Conservation (phyloP, 2,329 filamentous ascomycete species). For the Epichloe elymi region DNA sequence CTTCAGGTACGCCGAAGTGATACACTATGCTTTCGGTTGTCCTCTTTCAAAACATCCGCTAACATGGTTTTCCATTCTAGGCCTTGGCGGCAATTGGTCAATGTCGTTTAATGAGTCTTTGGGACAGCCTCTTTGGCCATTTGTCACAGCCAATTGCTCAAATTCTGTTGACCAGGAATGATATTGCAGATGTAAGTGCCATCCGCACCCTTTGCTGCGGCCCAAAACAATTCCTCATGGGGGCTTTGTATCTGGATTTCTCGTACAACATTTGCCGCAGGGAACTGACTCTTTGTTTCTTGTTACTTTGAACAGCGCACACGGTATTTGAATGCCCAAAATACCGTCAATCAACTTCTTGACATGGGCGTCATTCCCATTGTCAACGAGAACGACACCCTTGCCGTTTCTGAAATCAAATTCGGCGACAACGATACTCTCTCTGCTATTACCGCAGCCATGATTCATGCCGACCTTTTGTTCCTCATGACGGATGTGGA, state of each 20-base stretch:
- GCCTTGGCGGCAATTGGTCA: constrained; percentile 93
- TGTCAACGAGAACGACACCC: constrained; percentile 96
- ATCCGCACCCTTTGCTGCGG: neutral
- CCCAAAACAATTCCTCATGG: neutral
- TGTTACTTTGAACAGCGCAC: constrained; percentile 44
- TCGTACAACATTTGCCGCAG: neutral
- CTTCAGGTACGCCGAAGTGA: constrained; percentile 48
- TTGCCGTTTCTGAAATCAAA: constrained; percentile 96
- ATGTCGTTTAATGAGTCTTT: constrained; percentile 86
- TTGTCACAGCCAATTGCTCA: constrained; percentile 85
- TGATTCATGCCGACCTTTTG: constrained; percentile 92
- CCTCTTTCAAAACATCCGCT: neutral
- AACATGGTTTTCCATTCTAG: constrained; percentile 21
- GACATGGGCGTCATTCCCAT: constrained; percentile 96
- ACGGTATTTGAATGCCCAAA: constrained; percentile 92
- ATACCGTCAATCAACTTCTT: constrained; percentile 79
- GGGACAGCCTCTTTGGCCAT: constrained; percentile 85
- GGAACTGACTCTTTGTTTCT: neutral
- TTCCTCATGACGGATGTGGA: constrained; percentile 99
- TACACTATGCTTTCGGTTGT: neutral
- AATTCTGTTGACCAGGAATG: constrained; percentile 84
- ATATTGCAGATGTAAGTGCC: constrained; percentile 73
- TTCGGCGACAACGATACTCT: constrained; percentile 98
- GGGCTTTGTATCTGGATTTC: neutral
- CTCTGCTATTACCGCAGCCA: constrained; percentile 89